Base-by-base conservation (phyloP, 768 basidiomycete genomes). In the Tylopilus vinaceipallidus region DNA sequence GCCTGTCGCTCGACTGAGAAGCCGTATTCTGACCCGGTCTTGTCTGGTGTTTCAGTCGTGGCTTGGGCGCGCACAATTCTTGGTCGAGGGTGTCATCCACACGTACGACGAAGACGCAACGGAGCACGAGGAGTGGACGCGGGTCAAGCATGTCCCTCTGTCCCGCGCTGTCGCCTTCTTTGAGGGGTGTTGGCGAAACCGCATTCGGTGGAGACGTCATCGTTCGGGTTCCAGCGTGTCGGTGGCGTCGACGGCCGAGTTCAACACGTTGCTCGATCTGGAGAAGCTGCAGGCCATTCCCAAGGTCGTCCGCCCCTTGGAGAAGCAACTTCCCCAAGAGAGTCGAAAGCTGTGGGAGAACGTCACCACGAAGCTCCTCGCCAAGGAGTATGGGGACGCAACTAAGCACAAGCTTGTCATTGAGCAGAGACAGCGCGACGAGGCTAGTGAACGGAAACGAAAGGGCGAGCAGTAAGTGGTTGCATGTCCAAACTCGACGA, bases 391-490 rank as follows among this genome's bases (percentile, higher is more conserved):
- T 70, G 77, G 80, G 20, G 91, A 95, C 35, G 97, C 97, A 45
- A 98, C 92, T 49, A 88, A 78, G 74, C 81, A 88, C 73, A 99
- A 99, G 76, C 80, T 93, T 45, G 69, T 69, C 5, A 95, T 99
- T 48, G 97, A 99, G 72, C 95, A 98, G 78, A 80, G 66, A 63
- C 97, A 98, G 75, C 74, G 97, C 43, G 94, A 98, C 52, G 80
- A 83, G 27, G 90, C 93, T 6, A 88, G 86, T 11, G 90, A 92
- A 66, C 76, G 92, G 70, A 95, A 91, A 75, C 79, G 77, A 66
- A 87, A 82, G 49, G 90, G 87, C 16, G 67, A 81, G 26, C 77
- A 80, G 91, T 95, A 61, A 74, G 91, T 87, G 9, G 47, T 43
- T 30, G 2, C 26, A 26, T 26, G 39, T 11, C 11, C 19, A 14